These are phyloP conservation scores for Cladosporium cucumerinum DNA, from an alignment of 2,329 filamentous ascomycete species.

Conservation along the genomic window DNA sequence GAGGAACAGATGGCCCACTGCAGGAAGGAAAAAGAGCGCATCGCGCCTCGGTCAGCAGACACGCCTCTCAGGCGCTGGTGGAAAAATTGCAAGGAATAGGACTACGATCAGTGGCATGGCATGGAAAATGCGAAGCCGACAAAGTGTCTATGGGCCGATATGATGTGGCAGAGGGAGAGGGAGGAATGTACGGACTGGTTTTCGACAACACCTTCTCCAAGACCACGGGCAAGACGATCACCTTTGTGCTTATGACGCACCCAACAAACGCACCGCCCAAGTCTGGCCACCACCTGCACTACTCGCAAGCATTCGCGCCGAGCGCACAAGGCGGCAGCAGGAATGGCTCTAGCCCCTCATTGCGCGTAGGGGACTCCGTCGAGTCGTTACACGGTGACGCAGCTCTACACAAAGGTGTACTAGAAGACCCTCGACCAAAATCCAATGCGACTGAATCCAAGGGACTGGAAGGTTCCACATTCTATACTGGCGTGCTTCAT, in stretches of 20 bases:
- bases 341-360: constrained; percentile 40
- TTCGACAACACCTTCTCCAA: constrained; percentile 99
- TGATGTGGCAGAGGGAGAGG: constrained; percentile 69
- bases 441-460: constrained; percentile 34
- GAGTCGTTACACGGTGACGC: constrained; percentile 48
- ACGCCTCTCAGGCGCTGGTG: constrained; percentile 58
- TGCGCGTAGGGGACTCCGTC: constrained; percentile 45
- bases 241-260: constrained; percentile 91
- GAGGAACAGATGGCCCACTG: constrained; percentile 32
- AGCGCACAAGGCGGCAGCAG: constrained; percentile 38
- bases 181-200: constrained; percentile 91
- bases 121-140: constrained; percentile 93
- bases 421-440: constrained; percentile 41
- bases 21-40: constrained; percentile 43
- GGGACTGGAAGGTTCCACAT: constrained; percentile 45
- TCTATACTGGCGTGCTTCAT: constrained; percentile 79
- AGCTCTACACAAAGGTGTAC: constrained; percentile 24
- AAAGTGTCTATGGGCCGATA: constrained; percentile 89
- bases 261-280: constrained; percentile 77
- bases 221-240: constrained; percentile 88
- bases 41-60: constrained; percentile 40
- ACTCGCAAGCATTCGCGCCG: constrained; percentile 54
- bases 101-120: constrained; percentile 67
- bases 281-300: constrained; percentile 65
- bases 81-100: constrained; percentile 63